Percentiles rank a stretch among this genome's conserved stretches.
Evolutionary conservation across 331 rosid genomes (phyloP).

Genomic region (Quercus tomentella): DNA sequence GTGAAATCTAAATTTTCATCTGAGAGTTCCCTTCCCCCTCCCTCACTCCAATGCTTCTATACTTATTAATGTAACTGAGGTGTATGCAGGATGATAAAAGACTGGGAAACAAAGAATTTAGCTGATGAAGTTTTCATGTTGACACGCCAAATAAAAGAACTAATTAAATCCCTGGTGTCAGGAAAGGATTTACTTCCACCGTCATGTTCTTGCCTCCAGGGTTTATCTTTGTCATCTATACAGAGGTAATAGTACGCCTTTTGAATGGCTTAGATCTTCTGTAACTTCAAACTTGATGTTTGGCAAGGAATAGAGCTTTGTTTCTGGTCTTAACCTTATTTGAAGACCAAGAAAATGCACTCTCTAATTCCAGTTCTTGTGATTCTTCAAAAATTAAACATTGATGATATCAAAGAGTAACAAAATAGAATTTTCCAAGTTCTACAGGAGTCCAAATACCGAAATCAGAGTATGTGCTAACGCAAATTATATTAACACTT

Average conservation of each 20-base stretch:
- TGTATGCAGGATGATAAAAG: conserved; percentile 69
- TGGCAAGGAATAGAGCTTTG: too few relatives aligned
- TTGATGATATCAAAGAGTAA: background rate
- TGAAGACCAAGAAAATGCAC: too few relatives aligned
- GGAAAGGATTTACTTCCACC: conserved; percentile 56
- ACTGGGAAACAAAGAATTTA: conserved; percentile 55
- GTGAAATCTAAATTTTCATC: background rate
- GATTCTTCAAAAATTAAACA: background rate
- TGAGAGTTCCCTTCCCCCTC: background rate
- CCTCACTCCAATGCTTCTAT: background rate
- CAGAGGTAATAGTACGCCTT: conserved; percentile 26
- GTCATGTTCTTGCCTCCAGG: conserved; percentile 62
- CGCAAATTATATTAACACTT: too few relatives aligned
- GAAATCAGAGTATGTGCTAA: too few relatives aligned
- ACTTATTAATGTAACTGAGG: background rate
- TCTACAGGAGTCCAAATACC: background rate
- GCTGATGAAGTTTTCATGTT: conserved; percentile 81
- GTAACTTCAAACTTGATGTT: too few relatives aligned
- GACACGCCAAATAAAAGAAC: conserved; percentile 50
- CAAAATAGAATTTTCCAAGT: background rate
- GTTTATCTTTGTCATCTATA: conserved; percentile 61
- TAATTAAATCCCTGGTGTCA: conserved; percentile 40
- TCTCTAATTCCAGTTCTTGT: too few relatives aligned
- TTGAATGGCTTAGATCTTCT: background rate
- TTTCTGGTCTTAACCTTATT: too few relatives aligned